These are phyloP conservation scores for Schwanniomyces pseudopolymorphus DNA, from an alignment of 805 yeast species.

Conservation along the genomic window DNA sequence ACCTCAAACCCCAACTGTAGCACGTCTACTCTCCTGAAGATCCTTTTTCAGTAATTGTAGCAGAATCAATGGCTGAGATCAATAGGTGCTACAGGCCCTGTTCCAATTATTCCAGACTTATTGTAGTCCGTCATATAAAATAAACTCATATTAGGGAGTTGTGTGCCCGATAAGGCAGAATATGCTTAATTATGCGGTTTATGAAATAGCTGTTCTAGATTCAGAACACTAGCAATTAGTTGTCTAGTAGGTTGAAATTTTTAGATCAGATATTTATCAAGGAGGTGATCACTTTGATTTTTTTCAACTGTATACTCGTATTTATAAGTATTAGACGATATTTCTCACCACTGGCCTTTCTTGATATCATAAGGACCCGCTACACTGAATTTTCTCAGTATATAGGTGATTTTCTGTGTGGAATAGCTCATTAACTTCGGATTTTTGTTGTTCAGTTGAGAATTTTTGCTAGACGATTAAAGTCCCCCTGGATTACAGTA, in stretches of 20 bases:
- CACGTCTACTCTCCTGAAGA: too few species aligned
- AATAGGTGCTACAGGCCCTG: neutral
- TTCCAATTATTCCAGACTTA: neutral
- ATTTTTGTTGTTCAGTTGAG: neutral
- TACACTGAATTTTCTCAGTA: neutral
- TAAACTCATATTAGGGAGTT: neutral
- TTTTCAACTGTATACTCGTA: neutral
- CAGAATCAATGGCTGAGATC: neutral
- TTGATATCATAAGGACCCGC: neutral
- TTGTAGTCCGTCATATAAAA: neutral
- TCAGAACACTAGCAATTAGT: neutral
- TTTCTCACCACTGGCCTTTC: neutral
- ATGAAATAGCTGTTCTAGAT: conserved; percentile 1
- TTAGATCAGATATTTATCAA: neutral
- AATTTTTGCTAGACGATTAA: too few species aligned
- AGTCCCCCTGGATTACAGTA: neutral
- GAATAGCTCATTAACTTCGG: neutral
- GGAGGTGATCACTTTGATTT: neutral
- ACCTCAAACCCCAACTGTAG: too few species aligned
- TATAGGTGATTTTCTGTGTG: neutral
- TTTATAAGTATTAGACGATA: too few species aligned
- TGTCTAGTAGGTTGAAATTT: neutral
- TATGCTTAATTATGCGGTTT: conserved; percentile 1
- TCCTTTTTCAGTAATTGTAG: neutral
- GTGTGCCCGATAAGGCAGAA: neutral